Evolutionary conservation across 2,329 filamentous ascomycete genomes (phyloP).

Genomic region (Fonsecaea monophora): DNA sequence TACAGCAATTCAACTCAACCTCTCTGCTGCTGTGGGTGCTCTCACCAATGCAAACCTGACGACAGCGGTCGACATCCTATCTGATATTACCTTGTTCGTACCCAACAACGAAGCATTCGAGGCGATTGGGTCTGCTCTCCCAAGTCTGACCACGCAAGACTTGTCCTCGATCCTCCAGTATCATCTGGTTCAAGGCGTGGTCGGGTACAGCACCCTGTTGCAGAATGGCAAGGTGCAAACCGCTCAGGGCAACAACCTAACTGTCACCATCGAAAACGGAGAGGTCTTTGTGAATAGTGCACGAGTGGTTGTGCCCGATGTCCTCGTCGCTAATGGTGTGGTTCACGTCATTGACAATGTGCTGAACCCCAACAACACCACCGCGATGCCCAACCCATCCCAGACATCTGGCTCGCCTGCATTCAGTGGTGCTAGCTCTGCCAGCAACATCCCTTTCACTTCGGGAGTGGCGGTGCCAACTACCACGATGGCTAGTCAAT

Average conservation of each 20-base stretch:
- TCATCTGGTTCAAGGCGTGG: constrained; percentile 64
- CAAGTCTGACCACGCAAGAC: constrained; percentile 55
- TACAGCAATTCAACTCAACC: constrained; percentile 52
- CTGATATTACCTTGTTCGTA: constrained; percentile 69
- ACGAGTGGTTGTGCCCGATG: constrained; percentile 56
- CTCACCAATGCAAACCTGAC: constrained; percentile 49
- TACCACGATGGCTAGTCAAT: constrained; percentile 18
- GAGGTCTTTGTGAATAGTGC: constrained; percentile 61
- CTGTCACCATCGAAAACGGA: constrained; percentile 54
- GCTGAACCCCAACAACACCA: constrained; percentile 62
- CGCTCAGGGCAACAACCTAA: constrained; percentile 58
- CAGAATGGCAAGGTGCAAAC: constrained; percentile 48
- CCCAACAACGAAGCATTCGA: constrained; percentile 68
- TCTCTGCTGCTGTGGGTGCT: constrained; percentile 57
- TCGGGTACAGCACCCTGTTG: constrained; percentile 61
- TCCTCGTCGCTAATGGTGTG: constrained; percentile 62
- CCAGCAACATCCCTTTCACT: constrained; percentile 61
- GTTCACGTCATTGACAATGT: constrained; percentile 66
- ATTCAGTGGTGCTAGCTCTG: constrained; percentile 61
- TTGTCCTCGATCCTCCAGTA: constrained; percentile 65
- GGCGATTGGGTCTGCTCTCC: constrained; percentile 61
- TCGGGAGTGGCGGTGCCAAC: constrained; percentile 58
- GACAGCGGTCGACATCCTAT: constrained; percentile 33
- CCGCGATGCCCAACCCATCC: constrained; percentile 51
- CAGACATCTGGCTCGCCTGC: constrained; percentile 58